Evolutionary conservation across 2,329 filamentous ascomycete species (phyloP).

Genomic region (Lasiodiplodia gonubiensis): DNA sequence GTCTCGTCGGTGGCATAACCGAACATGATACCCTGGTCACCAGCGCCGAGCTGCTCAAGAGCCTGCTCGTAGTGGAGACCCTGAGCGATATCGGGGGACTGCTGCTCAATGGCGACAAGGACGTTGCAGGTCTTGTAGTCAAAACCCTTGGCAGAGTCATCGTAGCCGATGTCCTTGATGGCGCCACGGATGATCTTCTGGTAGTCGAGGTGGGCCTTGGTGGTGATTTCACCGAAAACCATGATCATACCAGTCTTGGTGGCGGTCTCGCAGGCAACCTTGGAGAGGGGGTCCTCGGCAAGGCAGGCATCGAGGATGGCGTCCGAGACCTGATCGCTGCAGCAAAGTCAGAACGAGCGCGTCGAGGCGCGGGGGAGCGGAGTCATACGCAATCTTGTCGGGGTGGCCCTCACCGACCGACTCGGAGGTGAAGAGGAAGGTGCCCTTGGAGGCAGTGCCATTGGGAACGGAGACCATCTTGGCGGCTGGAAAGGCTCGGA

Average conservation of each 20-base stretch:
- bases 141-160: constrained; percentile 95
- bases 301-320: constrained; percentile 98
- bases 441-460: constrained; percentile 36
- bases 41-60: constrained; percentile 95
- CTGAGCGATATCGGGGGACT: constrained; percentile 98
- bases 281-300: constrained; percentile 92
- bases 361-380: not conserved
- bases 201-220: constrained; percentile 95
- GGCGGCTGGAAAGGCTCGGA: constrained; percentile 1
- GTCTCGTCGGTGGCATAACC: constrained; percentile 99
- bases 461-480: constrained; percentile 28
- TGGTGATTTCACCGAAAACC: constrained; percentile 85
- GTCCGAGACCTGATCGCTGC: constrained; percentile 92
- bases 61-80: constrained; percentile 98
- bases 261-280: constrained; percentile 97
- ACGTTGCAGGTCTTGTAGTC: constrained; percentile 99
- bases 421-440: constrained; percentile 58
- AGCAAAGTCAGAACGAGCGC: not conserved
- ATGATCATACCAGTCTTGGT: constrained; percentile 99
- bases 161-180: constrained; percentile 99
- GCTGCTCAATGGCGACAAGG: constrained; percentile 97
- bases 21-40: constrained; percentile 99
- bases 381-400: constrained; percentile 82
- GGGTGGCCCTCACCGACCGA: constrained; percentile 69
- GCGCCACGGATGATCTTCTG: constrained; percentile 93